phyloP scores from a whole-genome alignment of 2,329 filamentous ascomycete species.

The Curvularia hawaiiensis region DNA sequence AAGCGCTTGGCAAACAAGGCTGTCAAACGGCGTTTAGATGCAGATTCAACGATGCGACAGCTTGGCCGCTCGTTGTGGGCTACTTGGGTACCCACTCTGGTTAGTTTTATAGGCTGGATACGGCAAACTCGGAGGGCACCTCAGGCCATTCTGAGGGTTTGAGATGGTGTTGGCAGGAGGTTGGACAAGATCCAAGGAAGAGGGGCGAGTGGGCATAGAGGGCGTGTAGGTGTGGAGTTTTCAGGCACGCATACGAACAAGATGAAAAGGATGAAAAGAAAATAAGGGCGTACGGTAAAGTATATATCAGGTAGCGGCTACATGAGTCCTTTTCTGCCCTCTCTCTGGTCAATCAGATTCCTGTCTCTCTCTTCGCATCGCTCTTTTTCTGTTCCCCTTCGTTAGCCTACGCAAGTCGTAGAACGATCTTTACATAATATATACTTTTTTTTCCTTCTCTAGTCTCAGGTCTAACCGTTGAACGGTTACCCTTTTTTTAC shows the following conservation, averaged over 20 bases:
- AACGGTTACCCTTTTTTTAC: constrained; percentile 22
- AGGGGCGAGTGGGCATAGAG: constrained; percentile 4
- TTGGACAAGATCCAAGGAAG: neutral
- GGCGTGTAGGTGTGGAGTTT: neutral
- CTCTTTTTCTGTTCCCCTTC: constrained; percentile 17
- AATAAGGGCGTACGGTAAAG: neutral
- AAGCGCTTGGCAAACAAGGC: constrained; percentile 18
- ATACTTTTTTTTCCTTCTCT: neutral
- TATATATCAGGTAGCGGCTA: constrained; percentile 5
- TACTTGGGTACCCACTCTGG: constrained; percentile 9
- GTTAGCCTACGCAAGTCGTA: constrained; percentile 26
- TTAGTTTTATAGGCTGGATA: constrained; percentile 22
- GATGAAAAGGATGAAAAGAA: neutral
- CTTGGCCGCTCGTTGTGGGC: constrained; percentile 19
- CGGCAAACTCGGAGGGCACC: constrained; percentile 15
- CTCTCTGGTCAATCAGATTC: neutral
- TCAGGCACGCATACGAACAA: neutral
- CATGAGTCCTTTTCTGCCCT: neutral
- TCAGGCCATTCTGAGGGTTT: constrained; percentile 11
- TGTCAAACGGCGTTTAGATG: constrained; percentile 19
- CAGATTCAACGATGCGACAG: constrained; percentile 16
- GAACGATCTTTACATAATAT: constrained; percentile 32
- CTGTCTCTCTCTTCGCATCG: constrained; percentile 19
- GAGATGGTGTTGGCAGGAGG: constrained; percentile 3
- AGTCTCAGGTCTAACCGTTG: constrained; percentile 25